phyloP scores from a whole-genome alignment of 768 basidiomycete species.

The Mycena kentingensis region DNA sequence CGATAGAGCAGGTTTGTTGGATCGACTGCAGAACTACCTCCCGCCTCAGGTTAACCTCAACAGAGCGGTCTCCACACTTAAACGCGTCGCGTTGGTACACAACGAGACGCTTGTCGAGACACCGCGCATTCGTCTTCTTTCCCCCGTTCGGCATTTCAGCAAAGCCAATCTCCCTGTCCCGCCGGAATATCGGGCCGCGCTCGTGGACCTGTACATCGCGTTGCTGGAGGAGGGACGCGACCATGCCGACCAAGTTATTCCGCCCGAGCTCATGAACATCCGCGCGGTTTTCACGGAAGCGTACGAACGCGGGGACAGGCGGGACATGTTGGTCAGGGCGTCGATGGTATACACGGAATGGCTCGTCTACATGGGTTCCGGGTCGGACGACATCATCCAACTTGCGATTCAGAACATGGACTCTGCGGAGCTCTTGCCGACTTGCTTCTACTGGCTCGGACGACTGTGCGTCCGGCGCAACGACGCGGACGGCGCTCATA shows the following conservation, averaged over 20 bases:
- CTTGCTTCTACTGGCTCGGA: conserved; percentile 22
- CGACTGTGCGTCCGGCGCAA: conserved; percentile 21
- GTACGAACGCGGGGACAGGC: conserved; percentile 14
- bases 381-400: conserved; percentile 21
- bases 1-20: conserved; percentile 16
- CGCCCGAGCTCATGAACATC: conserved; percentile 20
- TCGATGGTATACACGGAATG: conserved; percentile 19
- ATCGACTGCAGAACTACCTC: conserved; percentile 15
- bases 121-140: conserved; percentile 19
- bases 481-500: conserved; percentile 16
- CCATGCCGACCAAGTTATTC: conserved; percentile 19
- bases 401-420: conserved; percentile 16
- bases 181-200: conserved; percentile 12
- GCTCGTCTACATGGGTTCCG: conserved; percentile 21
- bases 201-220: conserved; percentile 19
- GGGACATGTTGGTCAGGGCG: conserved; percentile 14
- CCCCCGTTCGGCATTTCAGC: conserved; percentile 21
- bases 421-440: conserved; percentile 8
- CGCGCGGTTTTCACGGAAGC: conserved; percentile 18
- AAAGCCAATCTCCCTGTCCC: conserved; percentile 16
- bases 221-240: conserved; percentile 14
- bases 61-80: conserved; percentile 18
- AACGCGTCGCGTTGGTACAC: conserved; percentile 14
- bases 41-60: conserved; percentile 12
- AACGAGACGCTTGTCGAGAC: conserved; percentile 17